Evolutionary conservation across 2,329 filamentous ascomycete species (phyloP).

Genomic region (Calonectria henricotiae): DNA sequence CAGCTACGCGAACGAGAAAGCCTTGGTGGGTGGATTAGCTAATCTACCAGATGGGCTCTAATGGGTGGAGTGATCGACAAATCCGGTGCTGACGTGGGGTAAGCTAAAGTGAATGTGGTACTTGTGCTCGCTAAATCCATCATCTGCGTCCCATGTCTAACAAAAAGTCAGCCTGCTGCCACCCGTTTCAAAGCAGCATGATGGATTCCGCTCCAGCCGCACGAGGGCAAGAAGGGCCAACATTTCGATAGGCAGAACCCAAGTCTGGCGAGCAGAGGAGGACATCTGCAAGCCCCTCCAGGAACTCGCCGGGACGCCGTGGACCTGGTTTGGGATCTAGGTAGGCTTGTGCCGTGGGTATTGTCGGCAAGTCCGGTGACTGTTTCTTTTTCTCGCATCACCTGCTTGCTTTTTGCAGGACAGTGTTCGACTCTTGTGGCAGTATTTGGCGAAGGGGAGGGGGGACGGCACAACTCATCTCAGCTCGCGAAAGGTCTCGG

Average conservation of each 20-base stretch:
- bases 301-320: conserved; percentile 38
- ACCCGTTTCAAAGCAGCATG: conserved; percentile 31
- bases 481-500: conserved; percentile 14
- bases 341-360: conserved; percentile 9
- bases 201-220: conserved; percentile 40
- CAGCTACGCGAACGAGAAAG: neutral
- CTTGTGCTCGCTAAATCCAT: conserved; percentile 23
- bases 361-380: conserved; percentile 22
- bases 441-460: conserved; percentile 19
- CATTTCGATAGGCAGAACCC: conserved; percentile 33
- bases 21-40: conserved; percentile 19
- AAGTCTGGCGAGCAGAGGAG: neutral
- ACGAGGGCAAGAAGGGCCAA: conserved; percentile 26
- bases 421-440: conserved; percentile 4
- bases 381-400: conserved; percentile 7
- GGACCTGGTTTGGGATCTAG: conserved; percentile 29
- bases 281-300: conserved; percentile 1
- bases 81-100: conserved; percentile 33
- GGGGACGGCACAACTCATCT: neutral
- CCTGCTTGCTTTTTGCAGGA: conserved; percentile 28
- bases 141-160: conserved; percentile 14
- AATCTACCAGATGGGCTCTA: conserved; percentile 29
- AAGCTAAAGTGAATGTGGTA: conserved; percentile 27
- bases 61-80: conserved; percentile 31
- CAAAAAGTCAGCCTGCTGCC: conserved; percentile 15